Conservation (phyloP, 257 asterid genomes). For the Petunia secreta region DNA sequence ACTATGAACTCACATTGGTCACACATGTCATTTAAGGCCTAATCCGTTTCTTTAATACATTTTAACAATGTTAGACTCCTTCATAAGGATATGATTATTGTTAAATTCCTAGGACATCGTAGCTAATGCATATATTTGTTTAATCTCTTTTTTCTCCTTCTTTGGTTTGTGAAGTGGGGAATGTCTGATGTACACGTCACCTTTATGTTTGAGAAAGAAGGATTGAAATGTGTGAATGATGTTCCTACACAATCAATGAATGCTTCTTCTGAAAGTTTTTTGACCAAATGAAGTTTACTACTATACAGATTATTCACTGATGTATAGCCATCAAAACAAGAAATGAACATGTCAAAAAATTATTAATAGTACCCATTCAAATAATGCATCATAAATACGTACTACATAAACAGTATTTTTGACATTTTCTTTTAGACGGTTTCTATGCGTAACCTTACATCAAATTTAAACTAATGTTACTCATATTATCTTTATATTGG, state of each 20-base stretch:
- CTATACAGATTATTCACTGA: not conserved
- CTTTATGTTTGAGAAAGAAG: not conserved
- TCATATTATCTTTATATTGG: too few species aligned
- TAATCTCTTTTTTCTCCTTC: not conserved
- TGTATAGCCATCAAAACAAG: not conserved
- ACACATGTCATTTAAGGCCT: not conserved
- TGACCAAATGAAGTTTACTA: not conserved
- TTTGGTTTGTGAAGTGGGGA: constrained; percentile 6
- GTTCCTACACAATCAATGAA: not conserved
- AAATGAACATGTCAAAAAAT: too few species aligned
- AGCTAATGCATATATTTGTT: not conserved
- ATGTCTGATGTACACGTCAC: not conserved
- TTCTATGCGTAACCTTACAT: too few species aligned
- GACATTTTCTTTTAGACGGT: too few species aligned
- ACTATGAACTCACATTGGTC: not conserved
- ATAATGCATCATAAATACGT: too few species aligned
- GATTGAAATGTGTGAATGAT: not conserved
- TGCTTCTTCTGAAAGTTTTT: not conserved
- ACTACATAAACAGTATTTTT: too few species aligned
- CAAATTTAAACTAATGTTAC: too few species aligned
- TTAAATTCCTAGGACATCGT: not conserved
- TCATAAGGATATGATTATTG: not conserved
- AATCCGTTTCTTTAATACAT: not conserved
- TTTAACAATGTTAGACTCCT: not conserved
- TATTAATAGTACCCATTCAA: too few species aligned